Evolutionary conservation across 2,329 filamentous ascomycete species (phyloP), one percentile per base, ranked within the genome.

Genomic region (Curvularia spicifera): DNA sequence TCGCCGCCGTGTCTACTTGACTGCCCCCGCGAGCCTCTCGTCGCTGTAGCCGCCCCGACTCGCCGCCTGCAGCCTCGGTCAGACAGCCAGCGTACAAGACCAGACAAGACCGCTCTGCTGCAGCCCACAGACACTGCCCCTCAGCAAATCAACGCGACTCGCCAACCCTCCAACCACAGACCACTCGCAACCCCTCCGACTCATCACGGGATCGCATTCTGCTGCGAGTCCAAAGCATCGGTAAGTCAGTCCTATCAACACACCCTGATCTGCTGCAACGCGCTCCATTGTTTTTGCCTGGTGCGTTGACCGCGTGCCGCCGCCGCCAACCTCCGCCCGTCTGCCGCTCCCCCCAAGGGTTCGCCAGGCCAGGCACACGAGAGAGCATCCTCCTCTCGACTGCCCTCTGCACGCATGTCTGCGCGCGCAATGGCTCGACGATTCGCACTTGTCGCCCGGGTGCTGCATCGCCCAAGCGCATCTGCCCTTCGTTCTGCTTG

Each of bases 191-290:
- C 66, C 69, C 63, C 64, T 70, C 68, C 65, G 60, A 55, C 64
- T 64, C 69, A 72, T 71, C 73, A 71, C 73, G 73, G 76, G 74
- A 76, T 71, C 65, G 59, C 57, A 51, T 31, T 59, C 61, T 46
- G 58, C 71, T 74, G 74, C 73, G 72, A 47, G 71, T 63, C 71
- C 43, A 60, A 55, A 58, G 57, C 66, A 67, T 72, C 68, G 67
- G 73, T 76, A 75, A 73, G 74, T 72, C 56, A 63, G 65, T 61
- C 51, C 49, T 44, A 43, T 61, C 51, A 59, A 59, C 53, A 63
- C 56, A 53, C 57, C 50, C 46, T 52, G 56, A 31, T 37, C 51
- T 56, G 20, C 39, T 35, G 47, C 51, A 52, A 20, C 20, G 59
- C 57, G 46, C 59, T 63, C 35, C 47, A 40, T 42, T 42, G 35